Evolutionary conservation across 2,329 filamentous ascomycete genomes (phyloP).

Genomic region (Thelonectria olida): DNA sequence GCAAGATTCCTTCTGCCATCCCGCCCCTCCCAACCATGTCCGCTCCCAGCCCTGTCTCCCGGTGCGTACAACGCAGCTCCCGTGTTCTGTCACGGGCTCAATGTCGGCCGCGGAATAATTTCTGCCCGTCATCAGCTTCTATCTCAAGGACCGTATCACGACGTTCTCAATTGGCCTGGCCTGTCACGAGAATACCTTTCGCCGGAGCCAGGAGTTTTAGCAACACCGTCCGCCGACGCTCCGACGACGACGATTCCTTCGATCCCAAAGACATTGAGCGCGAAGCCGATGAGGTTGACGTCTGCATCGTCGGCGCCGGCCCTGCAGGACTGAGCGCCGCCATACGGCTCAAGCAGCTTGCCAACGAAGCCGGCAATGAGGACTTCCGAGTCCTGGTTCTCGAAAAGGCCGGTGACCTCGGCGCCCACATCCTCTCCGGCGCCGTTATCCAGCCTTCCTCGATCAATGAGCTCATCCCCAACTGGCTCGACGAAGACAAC

Average conservation of each 20-base stretch:
- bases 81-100: constrained; percentile 43
- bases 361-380: constrained; percentile 93
- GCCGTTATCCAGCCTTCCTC: constrained; percentile 93
- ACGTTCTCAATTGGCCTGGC: constrained; percentile 25
- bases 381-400: constrained; percentile 93
- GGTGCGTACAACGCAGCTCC: constrained; percentile 51
- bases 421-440: constrained; percentile 93
- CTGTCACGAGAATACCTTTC: constrained; percentile 32
- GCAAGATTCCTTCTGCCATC: constrained; percentile 4
- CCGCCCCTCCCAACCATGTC: constrained; percentile 41
- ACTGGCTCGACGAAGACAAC: constrained; percentile 92
- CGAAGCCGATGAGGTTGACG: constrained; percentile 93
- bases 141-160: constrained; percentile 21
- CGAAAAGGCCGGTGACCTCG: constrained; percentile 95
- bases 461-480: constrained; percentile 88
- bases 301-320: constrained; percentile 96
- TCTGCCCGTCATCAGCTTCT: constrained; percentile 35
- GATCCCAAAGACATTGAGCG: constrained; percentile 78
- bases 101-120: constrained; percentile 38
- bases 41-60: constrained; percentile 48
- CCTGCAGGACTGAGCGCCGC: constrained; percentile 92
- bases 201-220: constrained; percentile 46
- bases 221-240: constrained; percentile 42
- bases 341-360: constrained; percentile 93
- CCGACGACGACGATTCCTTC: constrained; percentile 55